These are phyloP conservation scores for Acidiella bohemica DNA, from an alignment of 495 filamentous ascomycete genomes.

Conservation along the genomic window DNA sequence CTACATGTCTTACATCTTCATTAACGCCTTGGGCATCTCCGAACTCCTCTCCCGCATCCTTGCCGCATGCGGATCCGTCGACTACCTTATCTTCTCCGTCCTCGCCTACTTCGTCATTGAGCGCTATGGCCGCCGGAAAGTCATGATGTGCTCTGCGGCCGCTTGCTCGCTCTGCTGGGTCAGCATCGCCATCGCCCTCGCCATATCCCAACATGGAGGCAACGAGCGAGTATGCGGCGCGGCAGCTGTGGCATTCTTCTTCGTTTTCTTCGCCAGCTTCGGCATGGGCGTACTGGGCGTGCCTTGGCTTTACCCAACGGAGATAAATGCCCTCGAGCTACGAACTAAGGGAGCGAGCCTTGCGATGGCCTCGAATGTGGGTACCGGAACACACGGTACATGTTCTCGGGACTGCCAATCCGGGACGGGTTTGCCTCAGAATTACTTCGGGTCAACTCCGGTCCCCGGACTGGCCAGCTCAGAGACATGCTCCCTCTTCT, in stretches of 20 bases:
- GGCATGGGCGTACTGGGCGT: conserved; percentile 27
- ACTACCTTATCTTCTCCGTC: conserved; percentile 26
- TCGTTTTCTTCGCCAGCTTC: conserved; percentile 21
- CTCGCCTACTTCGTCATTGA: conserved; percentile 28
- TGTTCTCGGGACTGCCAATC: too few species aligned
- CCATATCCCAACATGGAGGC: conserved; percentile 19
- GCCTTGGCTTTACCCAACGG: conserved; percentile 25
- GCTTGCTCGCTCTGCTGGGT: conserved; percentile 27
- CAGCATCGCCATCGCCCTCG: conserved; percentile 24
- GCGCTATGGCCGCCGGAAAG: conserved; percentile 18
- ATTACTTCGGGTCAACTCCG: too few species aligned
- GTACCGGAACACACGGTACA: too few species aligned
- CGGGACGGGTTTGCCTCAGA: too few species aligned
- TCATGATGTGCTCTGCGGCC: conserved; percentile 25
- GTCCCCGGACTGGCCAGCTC: too few species aligned
- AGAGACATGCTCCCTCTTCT: too few species aligned
- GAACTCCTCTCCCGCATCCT: conserved; percentile 12
- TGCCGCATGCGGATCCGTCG: conserved; percentile 21
- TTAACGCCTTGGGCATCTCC: conserved; percentile 13
- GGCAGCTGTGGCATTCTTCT: conserved; percentile 23
- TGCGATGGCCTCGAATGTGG: conserved; percentile 23
- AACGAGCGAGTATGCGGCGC: conserved; percentile 22
- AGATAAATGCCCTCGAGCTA: conserved; percentile 27
- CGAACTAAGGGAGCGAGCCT: conserved; percentile 24
- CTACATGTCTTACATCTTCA: conserved; percentile 12